Percentiles rank a stretch among this genome's conserved stretches.
These are phyloP conservation scores for Hymenoscyphus repandus DNA, from an alignment of 2,329 filamentous ascomycete species.

Conservation along the genomic window DNA sequence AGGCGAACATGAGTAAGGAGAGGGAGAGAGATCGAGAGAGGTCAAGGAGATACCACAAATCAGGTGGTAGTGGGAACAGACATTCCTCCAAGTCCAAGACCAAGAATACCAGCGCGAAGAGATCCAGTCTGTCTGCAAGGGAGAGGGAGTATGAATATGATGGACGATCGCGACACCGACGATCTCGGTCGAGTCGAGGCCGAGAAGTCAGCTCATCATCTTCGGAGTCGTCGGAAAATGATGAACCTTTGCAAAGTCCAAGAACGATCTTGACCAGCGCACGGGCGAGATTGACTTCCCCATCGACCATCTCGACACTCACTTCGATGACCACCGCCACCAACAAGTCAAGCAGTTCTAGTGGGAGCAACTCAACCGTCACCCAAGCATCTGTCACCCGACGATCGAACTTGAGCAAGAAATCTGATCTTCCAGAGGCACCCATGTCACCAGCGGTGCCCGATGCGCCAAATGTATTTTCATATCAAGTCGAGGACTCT, in stretches of 20 bases:
- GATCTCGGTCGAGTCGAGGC: constrained; percentile 17
- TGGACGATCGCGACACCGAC: constrained; percentile 14
- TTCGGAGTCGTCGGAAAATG: constrained; percentile 23
- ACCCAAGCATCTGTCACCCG: constrained; percentile 32
- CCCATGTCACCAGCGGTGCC: constrained; percentile 29
- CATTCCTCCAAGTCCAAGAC: constrained; percentile 17
- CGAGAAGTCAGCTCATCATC: constrained; percentile 18
- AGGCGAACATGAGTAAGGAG: constrained; percentile 22
- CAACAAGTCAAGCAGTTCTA: constrained; percentile 36
- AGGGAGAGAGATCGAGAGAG: constrained; percentile 21
- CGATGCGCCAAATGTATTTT: constrained; percentile 27
- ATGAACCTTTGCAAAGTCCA: constrained; percentile 25
- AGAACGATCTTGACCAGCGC: constrained; percentile 21
- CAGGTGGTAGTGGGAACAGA: constrained; percentile 11
- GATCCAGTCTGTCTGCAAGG: constrained; percentile 12
- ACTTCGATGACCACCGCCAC: constrained; percentile 29
- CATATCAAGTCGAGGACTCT: constrained; percentile 19
- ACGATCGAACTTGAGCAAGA: constrained; percentile 15
- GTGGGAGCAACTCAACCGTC: constrained; percentile 38
- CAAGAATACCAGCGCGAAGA: constrained; percentile 18
- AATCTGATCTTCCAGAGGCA: constrained; percentile 13
- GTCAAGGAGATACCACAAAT: constrained; percentile 18
- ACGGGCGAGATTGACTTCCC: constrained; percentile 27
- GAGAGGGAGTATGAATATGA: constrained; percentile 18
- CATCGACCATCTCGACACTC: constrained; percentile 30